Evolutionary conservation across 257 asterid genomes (phyloP).

Genomic region (Euphrasia confusa): DNA sequence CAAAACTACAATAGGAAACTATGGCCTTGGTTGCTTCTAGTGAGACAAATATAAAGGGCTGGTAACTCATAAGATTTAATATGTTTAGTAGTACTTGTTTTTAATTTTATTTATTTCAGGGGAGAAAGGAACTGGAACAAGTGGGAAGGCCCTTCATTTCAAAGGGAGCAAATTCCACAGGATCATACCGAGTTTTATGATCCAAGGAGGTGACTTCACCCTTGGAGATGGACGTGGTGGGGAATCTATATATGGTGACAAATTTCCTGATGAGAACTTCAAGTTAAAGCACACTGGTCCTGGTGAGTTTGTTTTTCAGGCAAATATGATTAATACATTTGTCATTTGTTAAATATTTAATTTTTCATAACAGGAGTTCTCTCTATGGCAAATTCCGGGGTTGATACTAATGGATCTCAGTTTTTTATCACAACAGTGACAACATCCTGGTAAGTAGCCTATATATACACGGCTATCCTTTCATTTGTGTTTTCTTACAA

Average conservation of each 20-base stretch:
- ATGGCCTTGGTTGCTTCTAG: conserved; percentile 13
- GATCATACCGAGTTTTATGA: conserved; percentile 91
- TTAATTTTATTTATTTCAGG: conserved; percentile 40
- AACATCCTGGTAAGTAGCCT: conserved; percentile 58
- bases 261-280: conserved; percentile 80
- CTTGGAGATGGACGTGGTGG: conserved; percentile 93
- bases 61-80: conserved; percentile 11
- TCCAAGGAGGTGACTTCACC: conserved; percentile 96
- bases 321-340: background rate
- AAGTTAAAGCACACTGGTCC: conserved; percentile 75
- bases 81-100: background rate
- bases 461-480: background rate
- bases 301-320: conserved; percentile 37
- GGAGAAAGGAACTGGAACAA: conserved; percentile 76
- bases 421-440: conserved; percentile 74
- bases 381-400: conserved; percentile 91
- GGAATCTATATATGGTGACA: conserved; percentile 74
- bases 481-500: background rate
- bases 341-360: conserved; percentile 3
- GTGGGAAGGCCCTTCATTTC: conserved; percentile 74
- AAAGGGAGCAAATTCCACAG: conserved; percentile 85
- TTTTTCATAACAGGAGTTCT: conserved; percentile 45
- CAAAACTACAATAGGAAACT: too few relatives aligned
- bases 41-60: background rate
- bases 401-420: conserved; percentile 87